These are phyloP conservation scores for Leishmania tarentolae DNA, from an alignment of 208 protist species.

Conservation along the genomic window DNA sequence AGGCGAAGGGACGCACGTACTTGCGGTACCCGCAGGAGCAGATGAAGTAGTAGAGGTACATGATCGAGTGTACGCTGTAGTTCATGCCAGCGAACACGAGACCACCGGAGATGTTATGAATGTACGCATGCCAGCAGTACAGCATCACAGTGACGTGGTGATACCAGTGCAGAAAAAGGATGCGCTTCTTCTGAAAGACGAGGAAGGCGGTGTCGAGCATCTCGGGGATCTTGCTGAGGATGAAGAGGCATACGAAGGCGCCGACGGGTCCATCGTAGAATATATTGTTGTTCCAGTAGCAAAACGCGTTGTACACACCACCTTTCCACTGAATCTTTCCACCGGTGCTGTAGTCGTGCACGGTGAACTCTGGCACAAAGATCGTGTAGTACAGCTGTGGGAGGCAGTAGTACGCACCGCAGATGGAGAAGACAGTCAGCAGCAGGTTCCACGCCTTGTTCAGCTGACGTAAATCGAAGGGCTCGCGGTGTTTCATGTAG, in stretches of 20 bases:
- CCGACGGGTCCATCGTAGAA: conserved; percentile 63
- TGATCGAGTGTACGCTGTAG: conserved; percentile 92
- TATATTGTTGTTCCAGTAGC: conserved; percentile 49
- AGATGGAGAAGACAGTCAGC: conserved; percentile 76
- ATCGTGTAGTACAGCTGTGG: conserved; percentile 50
- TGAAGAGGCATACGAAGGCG: conserved; percentile 72
- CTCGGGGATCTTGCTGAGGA: conserved; percentile 85
- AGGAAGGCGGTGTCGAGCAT: conserved; percentile 88
- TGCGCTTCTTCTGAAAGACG: conserved; percentile 81
- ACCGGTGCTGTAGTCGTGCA: conserved; percentile 30
- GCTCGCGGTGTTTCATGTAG: conserved; percentile 70
- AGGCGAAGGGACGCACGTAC: conserved; percentile 70
- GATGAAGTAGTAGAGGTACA: conserved; percentile 95
- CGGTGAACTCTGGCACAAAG: conserved; percentile 29
- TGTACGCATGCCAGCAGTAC: conserved; percentile 92
- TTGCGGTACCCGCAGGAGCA: conserved; percentile 62
- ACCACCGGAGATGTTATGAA: conserved; percentile 50
- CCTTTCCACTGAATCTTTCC: conserved; percentile 28
- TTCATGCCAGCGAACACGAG: conserved; percentile 93
- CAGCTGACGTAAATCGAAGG: conserved; percentile 51
- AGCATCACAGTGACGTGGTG: conserved; percentile 93
- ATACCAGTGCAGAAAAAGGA: conserved; percentile 91
- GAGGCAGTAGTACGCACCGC: conserved; percentile 61
- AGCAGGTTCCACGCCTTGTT: conserved; percentile 85
- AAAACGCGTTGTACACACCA: conserved; percentile 59